These are phyloP conservation scores for Cryptosporidium muris DNA, from an alignment of 169 alveolate species.

Conservation along the genomic window DNA sequence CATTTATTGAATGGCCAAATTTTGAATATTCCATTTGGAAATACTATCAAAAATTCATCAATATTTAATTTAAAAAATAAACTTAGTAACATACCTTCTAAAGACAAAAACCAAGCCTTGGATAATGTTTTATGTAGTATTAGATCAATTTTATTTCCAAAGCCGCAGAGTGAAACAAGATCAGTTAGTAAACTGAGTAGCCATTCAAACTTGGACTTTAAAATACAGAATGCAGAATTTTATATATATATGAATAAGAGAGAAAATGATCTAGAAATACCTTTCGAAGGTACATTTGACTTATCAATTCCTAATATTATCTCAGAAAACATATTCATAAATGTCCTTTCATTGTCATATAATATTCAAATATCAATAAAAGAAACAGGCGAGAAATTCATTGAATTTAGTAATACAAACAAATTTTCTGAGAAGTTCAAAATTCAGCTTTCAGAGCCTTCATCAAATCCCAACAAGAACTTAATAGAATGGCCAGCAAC, in stretches of 20 bases:
- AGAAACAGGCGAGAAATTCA: neutral
- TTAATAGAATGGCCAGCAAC: neutral
- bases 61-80: too few species aligned
- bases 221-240: constrained; percentile 12
- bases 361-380: constrained; percentile 13
- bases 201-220: constrained; percentile 5
- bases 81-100: too few species aligned
- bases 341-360: constrained; percentile 9
- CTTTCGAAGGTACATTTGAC: constrained; percentile 29
- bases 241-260: constrained; percentile 24
- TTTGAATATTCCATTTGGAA: constrained; percentile 42
- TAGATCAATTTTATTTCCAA: constrained; percentile 16
- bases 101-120: neutral
- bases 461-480: neutral
- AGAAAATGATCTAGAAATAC: constrained; percentile 49
- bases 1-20: constrained; percentile 45
- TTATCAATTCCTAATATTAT: constrained; percentile 37
- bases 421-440: neutral
- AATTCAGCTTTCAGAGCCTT: too few species aligned
- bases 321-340: constrained; percentile 26
- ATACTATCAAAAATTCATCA: constrained; percentile 18
- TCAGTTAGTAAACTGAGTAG: neutral
- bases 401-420: constrained; percentile 14
- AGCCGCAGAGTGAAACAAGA: neutral
- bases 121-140: constrained; percentile 31